Percentiles rank a stretch among this genome's conserved stretches.
These are phyloP conservation scores for Zalaria sp. DNA, from an alignment of 2,329 filamentous ascomycete species.

Conservation along the genomic window DNA sequence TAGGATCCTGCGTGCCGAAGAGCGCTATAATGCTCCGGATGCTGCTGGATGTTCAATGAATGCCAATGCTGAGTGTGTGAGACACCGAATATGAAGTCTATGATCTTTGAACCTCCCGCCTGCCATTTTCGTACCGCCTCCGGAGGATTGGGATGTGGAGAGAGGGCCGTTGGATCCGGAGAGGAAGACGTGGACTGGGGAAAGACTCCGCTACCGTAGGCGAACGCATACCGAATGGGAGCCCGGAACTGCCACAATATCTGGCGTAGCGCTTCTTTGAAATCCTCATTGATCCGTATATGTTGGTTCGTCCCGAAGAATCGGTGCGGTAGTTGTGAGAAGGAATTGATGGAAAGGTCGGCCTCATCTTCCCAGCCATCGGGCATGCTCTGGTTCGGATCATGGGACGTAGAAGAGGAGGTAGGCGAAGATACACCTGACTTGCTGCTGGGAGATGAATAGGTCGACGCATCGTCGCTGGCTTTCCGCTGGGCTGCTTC, in stretches of 20 bases:
- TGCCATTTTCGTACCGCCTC: conserved; percentile 72
- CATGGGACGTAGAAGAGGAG: conserved; percentile 8
- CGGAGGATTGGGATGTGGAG: conserved; percentile 71
- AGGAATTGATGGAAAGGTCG: conserved; percentile 56
- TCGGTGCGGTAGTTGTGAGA: conserved; percentile 60
- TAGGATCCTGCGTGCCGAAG: conserved; percentile 74
- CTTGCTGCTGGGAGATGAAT: not conserved
- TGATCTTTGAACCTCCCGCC: conserved; percentile 83
- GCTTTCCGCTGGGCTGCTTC: no score
- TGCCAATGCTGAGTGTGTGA: conserved; percentile 95
- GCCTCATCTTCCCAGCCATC: conserved; percentile 64
- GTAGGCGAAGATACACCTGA: conserved; percentile 2
- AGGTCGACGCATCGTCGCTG: conserved; percentile 1
- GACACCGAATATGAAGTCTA: conserved; percentile 96
- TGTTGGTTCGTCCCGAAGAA: conserved; percentile 93
- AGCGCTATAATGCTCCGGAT: conserved; percentile 84
- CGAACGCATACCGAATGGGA: conserved; percentile 91
- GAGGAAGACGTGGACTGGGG: conserved; percentile 47
- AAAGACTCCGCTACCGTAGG: conserved; percentile 94
- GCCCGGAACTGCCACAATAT: conserved; percentile 86
- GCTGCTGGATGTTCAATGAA: conserved; percentile 75
- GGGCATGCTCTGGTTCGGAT: conserved; percentile 22
- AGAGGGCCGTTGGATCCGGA: conserved; percentile 28
- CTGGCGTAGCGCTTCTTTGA: conserved; percentile 77
- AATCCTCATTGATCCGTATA: conserved; percentile 88